Percentiles rank a stretch among this genome's conserved stretches.
These are phyloP conservation scores for Tuber indicum DNA, from an alignment of 495 filamentous ascomycete genomes.

Conservation along the genomic window DNA sequence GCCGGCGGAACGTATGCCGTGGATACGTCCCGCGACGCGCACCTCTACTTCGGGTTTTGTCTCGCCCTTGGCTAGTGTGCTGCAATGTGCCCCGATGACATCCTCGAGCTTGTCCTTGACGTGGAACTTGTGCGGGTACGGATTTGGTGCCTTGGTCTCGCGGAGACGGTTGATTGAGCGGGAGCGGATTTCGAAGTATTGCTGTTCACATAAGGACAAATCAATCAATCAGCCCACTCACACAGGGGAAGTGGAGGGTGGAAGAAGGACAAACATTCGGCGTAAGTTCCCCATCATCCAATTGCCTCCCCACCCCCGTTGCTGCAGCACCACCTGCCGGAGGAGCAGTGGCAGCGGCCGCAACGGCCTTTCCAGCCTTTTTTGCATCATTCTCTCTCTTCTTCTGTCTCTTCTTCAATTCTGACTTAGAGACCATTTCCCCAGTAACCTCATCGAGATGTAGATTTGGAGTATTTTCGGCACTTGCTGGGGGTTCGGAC, in stretches of 20 bases:
- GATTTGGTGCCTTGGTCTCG: constrained; percentile 71
- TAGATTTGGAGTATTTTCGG: constrained; percentile 63
- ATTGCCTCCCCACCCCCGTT: constrained; percentile 49
- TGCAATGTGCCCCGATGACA: constrained; percentile 64
- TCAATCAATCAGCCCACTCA: neutral
- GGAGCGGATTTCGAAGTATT: constrained; percentile 97
- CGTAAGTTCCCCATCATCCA: constrained; percentile 70
- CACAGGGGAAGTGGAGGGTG: neutral
- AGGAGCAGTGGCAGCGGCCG: constrained; percentile 66
- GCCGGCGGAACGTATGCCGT: constrained; percentile 75
- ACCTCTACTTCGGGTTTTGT: constrained; percentile 63
- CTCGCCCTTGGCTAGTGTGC: constrained; percentile 76
- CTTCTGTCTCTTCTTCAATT: constrained; percentile 95
- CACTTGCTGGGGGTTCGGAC: constrained; percentile 46
- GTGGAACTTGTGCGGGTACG: constrained; percentile 97
- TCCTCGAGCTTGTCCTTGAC: constrained; percentile 70
- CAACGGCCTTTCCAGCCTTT: constrained; percentile 79
- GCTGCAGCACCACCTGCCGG: constrained; percentile 58
- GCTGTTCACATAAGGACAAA: constrained; percentile 47
- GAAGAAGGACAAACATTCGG: constrained; percentile 63
- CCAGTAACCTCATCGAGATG: constrained; percentile 78
- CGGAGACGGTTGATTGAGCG: constrained; percentile 77
- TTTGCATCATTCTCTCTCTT: constrained; percentile 73
- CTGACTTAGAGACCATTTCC: constrained; percentile 76
- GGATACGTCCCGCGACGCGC: constrained; percentile 75